phyloP scores from a whole-genome alignment of 2,329 filamentous ascomycete genomes.

The Arthrobotrys pseudoclavata region DNA sequence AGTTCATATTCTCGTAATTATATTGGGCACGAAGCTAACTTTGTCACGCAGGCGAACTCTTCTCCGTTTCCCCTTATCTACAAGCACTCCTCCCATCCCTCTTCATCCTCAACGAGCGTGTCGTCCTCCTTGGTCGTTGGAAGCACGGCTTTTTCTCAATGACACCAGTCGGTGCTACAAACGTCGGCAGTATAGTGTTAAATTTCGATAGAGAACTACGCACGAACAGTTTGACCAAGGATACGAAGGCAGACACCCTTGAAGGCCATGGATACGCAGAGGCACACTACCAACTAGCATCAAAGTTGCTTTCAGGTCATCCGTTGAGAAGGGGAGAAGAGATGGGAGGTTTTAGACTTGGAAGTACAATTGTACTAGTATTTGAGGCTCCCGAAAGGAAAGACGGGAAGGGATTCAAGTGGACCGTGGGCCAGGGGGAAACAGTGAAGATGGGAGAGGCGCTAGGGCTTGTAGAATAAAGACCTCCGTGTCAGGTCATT shows the following conservation, averaged over 20 bases:
- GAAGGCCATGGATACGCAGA: constrained; percentile 92
- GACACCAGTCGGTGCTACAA: constrained; percentile 95
- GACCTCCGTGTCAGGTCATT: neutral
- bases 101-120: constrained; percentile 96
- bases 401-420: constrained; percentile 79
- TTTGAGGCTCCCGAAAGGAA: constrained; percentile 89
- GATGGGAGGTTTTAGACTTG: constrained; percentile 97
- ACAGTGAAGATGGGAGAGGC: constrained; percentile 90
- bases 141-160: constrained; percentile 97
- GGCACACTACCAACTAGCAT: constrained; percentile 86
- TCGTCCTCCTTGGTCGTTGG: constrained; percentile 93
- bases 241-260: constrained; percentile 89
- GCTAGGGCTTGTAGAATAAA: constrained; percentile 79
- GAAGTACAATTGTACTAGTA: constrained; percentile 93
- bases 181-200: constrained; percentile 95
- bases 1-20: neutral
- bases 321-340: constrained; percentile 89
- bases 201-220: constrained; percentile 96
- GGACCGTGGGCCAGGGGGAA: constrained; percentile 88
- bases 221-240: constrained; percentile 90
- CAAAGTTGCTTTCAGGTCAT: constrained; percentile 82
- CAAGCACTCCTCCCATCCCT: constrained; percentile 92
- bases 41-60: constrained; percentile 76
- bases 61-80: constrained; percentile 93
- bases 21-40: neutral